phyloP scores from a whole-genome alignment of 371 early-diverging fungal species.

The Saksenaea oblongispora region DNA sequence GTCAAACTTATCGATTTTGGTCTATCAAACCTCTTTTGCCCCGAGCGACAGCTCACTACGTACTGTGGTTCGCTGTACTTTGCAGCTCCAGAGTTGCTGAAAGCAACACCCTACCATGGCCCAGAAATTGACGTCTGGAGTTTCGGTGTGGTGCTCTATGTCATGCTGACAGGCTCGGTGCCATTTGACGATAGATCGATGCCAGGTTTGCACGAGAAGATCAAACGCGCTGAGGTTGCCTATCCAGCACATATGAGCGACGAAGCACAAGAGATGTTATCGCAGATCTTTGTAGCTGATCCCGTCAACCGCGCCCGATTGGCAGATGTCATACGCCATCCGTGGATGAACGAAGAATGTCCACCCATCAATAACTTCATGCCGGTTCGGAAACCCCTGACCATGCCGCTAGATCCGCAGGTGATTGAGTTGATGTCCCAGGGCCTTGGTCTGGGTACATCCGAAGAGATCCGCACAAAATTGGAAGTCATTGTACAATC shows the following conservation, averaged over 20 bases:
- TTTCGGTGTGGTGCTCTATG: constrained; percentile 93
- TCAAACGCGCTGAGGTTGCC: constrained; percentile 77
- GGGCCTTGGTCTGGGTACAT: constrained; percentile 82
- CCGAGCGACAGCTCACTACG: constrained; percentile 76
- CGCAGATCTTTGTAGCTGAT: constrained; percentile 73
- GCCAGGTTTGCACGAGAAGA: constrained; percentile 87
- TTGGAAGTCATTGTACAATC: constrained; percentile 53
- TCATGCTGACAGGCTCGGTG: constrained; percentile 90
- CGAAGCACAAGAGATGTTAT: constrained; percentile 76
- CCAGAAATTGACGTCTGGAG: constrained; percentile 97
- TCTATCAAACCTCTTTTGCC: constrained; percentile 90
- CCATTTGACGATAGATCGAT: constrained; percentile 96
- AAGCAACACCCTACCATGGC: constrained; percentile 84
- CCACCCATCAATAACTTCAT: constrained; percentile 60
- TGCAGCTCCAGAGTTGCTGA: constrained; percentile 94
- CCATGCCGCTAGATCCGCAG: constrained; percentile 60
- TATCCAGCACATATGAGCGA: constrained; percentile 81
- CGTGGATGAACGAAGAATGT: constrained; percentile 80
- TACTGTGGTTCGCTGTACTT: constrained; percentile 97
- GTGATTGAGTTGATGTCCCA: constrained; percentile 71
- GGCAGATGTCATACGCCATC: constrained; percentile 70
- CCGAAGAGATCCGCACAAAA: constrained; percentile 60
- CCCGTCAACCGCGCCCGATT: constrained; percentile 69
- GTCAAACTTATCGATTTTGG: constrained; percentile 97
- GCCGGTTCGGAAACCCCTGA: constrained; percentile 68